Base-by-base conservation (phyloP, 108 stramenopile species). In the Cyclostephanos invisitatus region DNA sequence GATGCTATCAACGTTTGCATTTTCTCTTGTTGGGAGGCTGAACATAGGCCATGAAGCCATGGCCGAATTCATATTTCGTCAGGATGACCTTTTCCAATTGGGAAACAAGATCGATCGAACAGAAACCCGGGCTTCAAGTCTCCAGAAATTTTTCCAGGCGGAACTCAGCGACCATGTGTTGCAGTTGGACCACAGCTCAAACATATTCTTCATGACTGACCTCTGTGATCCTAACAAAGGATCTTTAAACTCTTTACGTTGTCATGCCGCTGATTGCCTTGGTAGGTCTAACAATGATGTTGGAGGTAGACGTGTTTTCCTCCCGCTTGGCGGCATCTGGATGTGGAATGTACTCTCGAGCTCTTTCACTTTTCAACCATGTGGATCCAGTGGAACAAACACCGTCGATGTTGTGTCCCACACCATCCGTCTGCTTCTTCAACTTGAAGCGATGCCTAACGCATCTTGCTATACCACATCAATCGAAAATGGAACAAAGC, bases 261-360 rank as follows among this genome's bases (percentile, higher is more conserved):
- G 64, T 27, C 67, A 47, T 44, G 68, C 53, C 54, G 73, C 68
- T 48, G 70, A 73, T 57, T 74, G 62, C 38, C 36, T 44, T 21
- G 50, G 48, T 38, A 35, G 54, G 14, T 64, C 74, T 66, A 49
- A 66, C 29, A 53, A 48, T 46, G 59, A 51, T 35, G 57, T 9
- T 20, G 47, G 28, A 2, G 21, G 18, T 25, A 61, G 62, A 5
- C 60, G 70, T 37, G 62, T 62, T 58, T 62, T 78, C 7, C 58
- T 81, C 20, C 80, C 80, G 7, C 22, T 95, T 2, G 91, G 94
- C 5, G 72, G 77, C 42, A 53, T 86, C 12, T 95, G 94, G 94
- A n/a, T 90, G 20, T 95, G 90, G 94, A 81, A 95, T 44, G 73
- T 82, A 21, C 18, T 82, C 48, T 82, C 81, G 27, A 82, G 81